Base-by-base conservation (phyloP, 371 early-diverging fungal genomes). In the Apophysomyces variabilis region DNA sequence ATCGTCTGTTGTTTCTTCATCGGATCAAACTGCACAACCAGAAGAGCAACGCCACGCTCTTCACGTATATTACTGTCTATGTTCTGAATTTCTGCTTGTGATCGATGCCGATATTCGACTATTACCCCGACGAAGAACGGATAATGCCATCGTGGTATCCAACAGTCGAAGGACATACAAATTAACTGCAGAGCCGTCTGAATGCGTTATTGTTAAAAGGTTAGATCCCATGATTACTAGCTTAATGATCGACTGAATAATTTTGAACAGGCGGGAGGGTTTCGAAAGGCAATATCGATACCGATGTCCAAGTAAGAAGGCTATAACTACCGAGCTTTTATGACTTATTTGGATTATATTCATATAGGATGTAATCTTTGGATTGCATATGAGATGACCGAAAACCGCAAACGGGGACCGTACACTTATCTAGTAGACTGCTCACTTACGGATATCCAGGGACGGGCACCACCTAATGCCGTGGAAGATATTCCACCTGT, bases 51-150 rank as follows among this genome's bases (percentile, higher is more conserved):
- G 73, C 13, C 68, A 64, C 39, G 57, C 62, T 44, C 70, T 91
- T 45, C 85, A 89, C 66, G 87, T 89, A 5, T 91, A 91, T 66
- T 91, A 90, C 71, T 91, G 92, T 62, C 71, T 90, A 37, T 91
- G 92, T 65, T 88, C 89, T 47, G 92, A 91, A 73, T 91, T 89
- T 69, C 66, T 89, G 43, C 77, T 91, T 9, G 90, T 89, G 26
- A 86, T 90, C 60, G 91, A 87, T 62, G 81, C 84, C 7, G 79
- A 80, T 62, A 70, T 91, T 6, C 83, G 79, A 45, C 75, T 82
- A 62, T 64, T 91, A 54, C 89, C 92, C 26, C 74, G 80, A 67
- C 77, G 92, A 60, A 75, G 77, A 47, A 86, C 88, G 12, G 92
- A 91, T 64, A 85, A 87, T 41, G 85, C 90, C 16, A 75, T 80